Evolutionary conservation across 73 alveolate genomes (phyloP), one percentile per base, ranked within the genome.

Genomic region (Blepharisma stoltei): DNA sequence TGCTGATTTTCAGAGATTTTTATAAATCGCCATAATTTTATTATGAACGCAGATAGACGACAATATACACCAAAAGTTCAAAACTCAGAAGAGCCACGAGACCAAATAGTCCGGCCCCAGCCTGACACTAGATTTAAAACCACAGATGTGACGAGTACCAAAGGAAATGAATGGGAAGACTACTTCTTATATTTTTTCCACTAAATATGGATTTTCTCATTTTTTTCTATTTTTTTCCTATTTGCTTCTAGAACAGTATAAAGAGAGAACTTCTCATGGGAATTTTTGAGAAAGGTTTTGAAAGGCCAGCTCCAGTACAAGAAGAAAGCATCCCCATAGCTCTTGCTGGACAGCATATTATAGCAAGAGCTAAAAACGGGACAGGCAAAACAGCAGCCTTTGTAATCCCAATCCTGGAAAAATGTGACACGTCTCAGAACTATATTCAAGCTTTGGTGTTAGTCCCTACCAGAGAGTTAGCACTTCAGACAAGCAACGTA

Each of bases 311-410:
- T 54, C 85, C 90, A 70, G 93, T 95, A 20, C 92, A 95, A 87
- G 78, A 78, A 54, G 95, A 95, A 83, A 67, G 97, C 6, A 77
- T 95, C 18, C 98, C 98, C 1, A 90, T 89, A 73, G 89, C 98
- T 1, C 82, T 95, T 47, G 81, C 89, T 81, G 89, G 90, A 20
- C 83, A 90, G 71, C 98, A 95, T 82, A 90, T 95, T 46, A 95
- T 95, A 55, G 99, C 97, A 20, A 83, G 93, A 49, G 99, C 99
- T 8, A 98, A 92, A 78, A 95, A 98, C 20, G 99, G 99, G 49
- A 83, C 97, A 73, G 99, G 99, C 11, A 95, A 95, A 84, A 95
- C 99, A 0, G 93, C 94, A 21, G 92, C 99, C 1, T 95, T 91
- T 84, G 98, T 92, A 27, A 84, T 95, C 14, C 99, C 99, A 49